A percentile compares a stretch with the other conserved stretches of the same genome.
These are phyloP conservation scores for Kwoniella mangroviensis DNA, from an alignment of 768 basidiomycete species.

Conservation along the genomic window DNA sequence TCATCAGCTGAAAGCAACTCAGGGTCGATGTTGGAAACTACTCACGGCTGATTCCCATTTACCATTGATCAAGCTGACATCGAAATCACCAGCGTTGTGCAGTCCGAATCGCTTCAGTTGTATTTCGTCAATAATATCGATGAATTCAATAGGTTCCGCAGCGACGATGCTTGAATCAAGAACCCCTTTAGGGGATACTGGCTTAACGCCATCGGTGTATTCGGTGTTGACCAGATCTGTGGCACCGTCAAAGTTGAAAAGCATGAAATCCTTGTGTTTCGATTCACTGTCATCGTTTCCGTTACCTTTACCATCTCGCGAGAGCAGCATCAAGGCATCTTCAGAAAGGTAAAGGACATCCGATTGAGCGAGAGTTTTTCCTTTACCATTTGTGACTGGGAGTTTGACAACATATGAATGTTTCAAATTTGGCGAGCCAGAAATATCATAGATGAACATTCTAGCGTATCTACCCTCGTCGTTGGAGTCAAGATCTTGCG, in stretches of 20 bases:
- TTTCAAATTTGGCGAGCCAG: slow-evolving; percentile 55
- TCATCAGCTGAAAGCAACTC: no score
- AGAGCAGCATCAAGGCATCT: slow-evolving; percentile 66
- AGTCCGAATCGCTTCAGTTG: slow-evolving; percentile 69
- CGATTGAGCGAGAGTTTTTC: slow-evolving; percentile 64
- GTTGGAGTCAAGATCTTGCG: slow-evolving; percentile 67
- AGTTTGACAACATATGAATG: slow-evolving; percentile 40
- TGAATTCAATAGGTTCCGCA: slow-evolving; percentile 66
- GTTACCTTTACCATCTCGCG: slow-evolving; percentile 65
- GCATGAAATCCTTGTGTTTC: slow-evolving; percentile 65
- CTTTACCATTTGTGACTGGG: slow-evolving; percentile 60
- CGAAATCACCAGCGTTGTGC: slow-evolving; percentile 59
- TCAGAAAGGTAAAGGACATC: slow-evolving; percentile 67
- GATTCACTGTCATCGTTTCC: slow-evolving; percentile 65
- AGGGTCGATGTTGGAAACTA: background rate
- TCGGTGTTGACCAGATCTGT: slow-evolving; percentile 68
- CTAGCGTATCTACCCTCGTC: slow-evolving; percentile 64
- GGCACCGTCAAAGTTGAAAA: slow-evolving; percentile 66
- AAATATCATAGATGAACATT: slow-evolving; percentile 65
- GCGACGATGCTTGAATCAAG: slow-evolving; percentile 63
- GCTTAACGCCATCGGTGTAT: slow-evolving; percentile 65
- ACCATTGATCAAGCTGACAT: slow-evolving; percentile 65
- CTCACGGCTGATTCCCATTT: slow-evolving; percentile 70
- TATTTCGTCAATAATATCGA: slow-evolving; percentile 64
- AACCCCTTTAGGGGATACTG: slow-evolving; percentile 64